A percentile compares a stretch with the other conserved stretches of the same genome.
phyloP scores from a whole-genome alignment of 108 stramenopile genomes.

The Hondaea fermentalgiana region DNA sequence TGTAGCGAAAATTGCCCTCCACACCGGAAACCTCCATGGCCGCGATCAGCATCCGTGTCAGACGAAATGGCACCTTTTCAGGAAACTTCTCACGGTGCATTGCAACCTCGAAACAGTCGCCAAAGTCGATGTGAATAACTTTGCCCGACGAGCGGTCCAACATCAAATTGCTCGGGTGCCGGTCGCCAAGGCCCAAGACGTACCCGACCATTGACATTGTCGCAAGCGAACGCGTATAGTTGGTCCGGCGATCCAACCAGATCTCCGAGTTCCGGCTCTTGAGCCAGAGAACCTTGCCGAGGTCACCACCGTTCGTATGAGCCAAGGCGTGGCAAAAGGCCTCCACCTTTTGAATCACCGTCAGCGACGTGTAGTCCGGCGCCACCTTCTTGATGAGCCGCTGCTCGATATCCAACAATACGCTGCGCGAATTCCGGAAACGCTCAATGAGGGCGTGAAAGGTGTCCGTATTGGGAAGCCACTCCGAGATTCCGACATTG shows the following conservation, averaged over 20 bases:
- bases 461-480: slow-evolving; percentile 97
- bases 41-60: slow-evolving; percentile 96
- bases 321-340: slow-evolving; percentile 80
- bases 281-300: slow-evolving; percentile 89
- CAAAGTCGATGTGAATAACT: slow-evolving; percentile 41
- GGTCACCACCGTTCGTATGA: slow-evolving; percentile 78
- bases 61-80: slow-evolving; percentile 94
- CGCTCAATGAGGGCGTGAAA: slow-evolving; percentile 86
- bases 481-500: slow-evolving; percentile 92
- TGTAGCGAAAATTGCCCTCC: slow-evolving; percentile 91
- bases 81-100: slow-evolving; percentile 96
- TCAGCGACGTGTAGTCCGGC: slow-evolving; percentile 79
- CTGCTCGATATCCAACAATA: slow-evolving; percentile 86
- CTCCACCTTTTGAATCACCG: slow-evolving; percentile 95
- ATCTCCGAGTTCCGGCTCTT: slow-evolving; percentile 86
- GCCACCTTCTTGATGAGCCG: slow-evolving; percentile 77
- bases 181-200: slow-evolving; percentile 58
- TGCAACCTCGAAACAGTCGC: slow-evolving; percentile 95
- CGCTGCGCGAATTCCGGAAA: slow-evolving; percentile 75
- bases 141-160: slow-evolving; percentile 32
- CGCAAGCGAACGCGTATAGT: slow-evolving; percentile 87
- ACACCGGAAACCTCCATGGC: slow-evolving; percentile 99
- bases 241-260: slow-evolving; percentile 92
- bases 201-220: slow-evolving; percentile 99
- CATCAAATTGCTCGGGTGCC: slow-evolving; percentile 62